These are phyloP conservation scores for Magnaporthiopsis poae DNA, from an alignment of 2,329 filamentous ascomycete genomes.

Conservation along the genomic window DNA sequence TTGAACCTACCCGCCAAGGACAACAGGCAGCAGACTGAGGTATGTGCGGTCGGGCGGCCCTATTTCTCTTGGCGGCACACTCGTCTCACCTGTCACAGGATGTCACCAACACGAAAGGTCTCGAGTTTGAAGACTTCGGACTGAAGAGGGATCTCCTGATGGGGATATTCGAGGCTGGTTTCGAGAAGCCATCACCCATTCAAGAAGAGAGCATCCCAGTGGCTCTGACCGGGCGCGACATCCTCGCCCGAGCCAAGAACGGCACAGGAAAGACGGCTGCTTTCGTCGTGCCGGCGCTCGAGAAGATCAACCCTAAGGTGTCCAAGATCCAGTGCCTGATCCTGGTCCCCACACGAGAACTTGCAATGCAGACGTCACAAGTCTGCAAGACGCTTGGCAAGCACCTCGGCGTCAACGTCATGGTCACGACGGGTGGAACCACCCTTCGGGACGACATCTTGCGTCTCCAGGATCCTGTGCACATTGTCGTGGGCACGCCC, in stretches of 20 bases:
- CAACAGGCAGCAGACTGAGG: slow-evolving; percentile 71
- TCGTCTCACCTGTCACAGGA: slow-evolving; percentile 46
- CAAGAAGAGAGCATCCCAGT: slow-evolving; percentile 99
- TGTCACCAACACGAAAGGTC: slow-evolving; percentile 93
- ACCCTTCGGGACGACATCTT: slow-evolving; percentile 93
- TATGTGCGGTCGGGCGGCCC: slow-evolving; percentile 24
- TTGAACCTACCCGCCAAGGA: slow-evolving; percentile 66
- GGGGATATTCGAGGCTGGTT: slow-evolving; percentile 98
- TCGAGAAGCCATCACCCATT: slow-evolving; percentile 96
- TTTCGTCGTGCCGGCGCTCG: slow-evolving; percentile 89
- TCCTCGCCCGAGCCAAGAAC: slow-evolving; percentile 94
- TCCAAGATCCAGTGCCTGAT: slow-evolving; percentile 94
- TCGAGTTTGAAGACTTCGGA: slow-evolving; percentile 95
- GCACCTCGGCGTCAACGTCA: slow-evolving; percentile 93
- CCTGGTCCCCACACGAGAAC: slow-evolving; percentile 88
- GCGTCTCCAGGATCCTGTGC: slow-evolving; percentile 83
- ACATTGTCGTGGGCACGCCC: slow-evolving; percentile 94
- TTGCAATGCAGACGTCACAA: slow-evolving; percentile 96
- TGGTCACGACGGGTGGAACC: slow-evolving; percentile 97
- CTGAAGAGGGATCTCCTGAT: slow-evolving; percentile 93
- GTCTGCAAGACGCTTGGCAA: slow-evolving; percentile 98
- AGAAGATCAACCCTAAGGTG: slow-evolving; percentile 93
- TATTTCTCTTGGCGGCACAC: background rate
- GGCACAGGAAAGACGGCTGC: slow-evolving; percentile 97
- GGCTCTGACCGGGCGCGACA: slow-evolving; percentile 85